These are phyloP conservation scores for Myrica gale DNA, from an alignment of 306 rosid genomes.

Conservation along the genomic window DNA sequence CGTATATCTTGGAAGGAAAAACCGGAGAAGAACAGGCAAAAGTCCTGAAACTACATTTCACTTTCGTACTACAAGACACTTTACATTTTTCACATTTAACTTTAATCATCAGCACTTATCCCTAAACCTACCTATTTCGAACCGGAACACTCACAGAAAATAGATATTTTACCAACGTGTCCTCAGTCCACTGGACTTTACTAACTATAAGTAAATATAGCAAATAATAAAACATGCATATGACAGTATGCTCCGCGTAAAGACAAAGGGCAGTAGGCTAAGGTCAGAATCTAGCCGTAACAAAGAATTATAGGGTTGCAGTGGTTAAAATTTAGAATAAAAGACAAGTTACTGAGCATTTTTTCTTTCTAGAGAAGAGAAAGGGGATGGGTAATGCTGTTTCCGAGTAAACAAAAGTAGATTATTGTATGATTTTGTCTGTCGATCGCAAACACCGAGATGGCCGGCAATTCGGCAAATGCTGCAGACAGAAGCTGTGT, in stretches of 20 bases:
- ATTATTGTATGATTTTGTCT: constrained; percentile 38
- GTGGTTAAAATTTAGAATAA: neutral
- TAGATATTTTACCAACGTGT: constrained; percentile 8
- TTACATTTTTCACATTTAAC: neutral
- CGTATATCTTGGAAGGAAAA: neutral
- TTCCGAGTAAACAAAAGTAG: constrained; percentile 34
- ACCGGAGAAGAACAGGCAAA: neutral
- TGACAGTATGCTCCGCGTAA: neutral
- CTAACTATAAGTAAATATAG: neutral
- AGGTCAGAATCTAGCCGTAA: neutral
- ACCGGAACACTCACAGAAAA: neutral
- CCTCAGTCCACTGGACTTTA: neutral
- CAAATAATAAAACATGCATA: neutral
- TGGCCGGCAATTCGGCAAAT: constrained; percentile 55
- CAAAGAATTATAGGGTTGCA: neutral
- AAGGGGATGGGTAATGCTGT: constrained; percentile 16
- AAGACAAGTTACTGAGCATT: constrained; percentile 13
- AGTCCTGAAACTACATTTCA: neutral
- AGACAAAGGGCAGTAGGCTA: constrained; percentile 16
- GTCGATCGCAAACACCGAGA: constrained; percentile 36
- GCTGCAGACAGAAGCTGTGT: constrained; percentile 49
- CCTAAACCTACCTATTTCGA: neutral
- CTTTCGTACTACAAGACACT: neutral
- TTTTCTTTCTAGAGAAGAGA: constrained; percentile 15
- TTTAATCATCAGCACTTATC: neutral